Evolutionary conservation across 2,329 filamentous ascomycete genomes (phyloP).

Genomic region (Colletotrichum sojae): DNA sequence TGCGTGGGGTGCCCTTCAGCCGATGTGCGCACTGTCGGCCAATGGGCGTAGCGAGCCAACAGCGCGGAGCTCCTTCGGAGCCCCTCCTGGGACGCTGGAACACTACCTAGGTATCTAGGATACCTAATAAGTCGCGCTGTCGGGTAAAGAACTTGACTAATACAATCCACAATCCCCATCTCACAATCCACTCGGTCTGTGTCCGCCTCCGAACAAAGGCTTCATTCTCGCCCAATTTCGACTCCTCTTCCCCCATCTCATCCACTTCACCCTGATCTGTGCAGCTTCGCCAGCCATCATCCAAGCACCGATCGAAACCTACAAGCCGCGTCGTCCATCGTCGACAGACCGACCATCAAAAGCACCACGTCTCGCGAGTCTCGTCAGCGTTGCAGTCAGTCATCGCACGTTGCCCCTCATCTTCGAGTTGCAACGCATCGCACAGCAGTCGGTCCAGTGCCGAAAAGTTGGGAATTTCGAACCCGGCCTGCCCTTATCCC

Average conservation of each 20-base stretch:
- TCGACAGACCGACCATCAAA: neutral
- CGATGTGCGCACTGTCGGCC: constrained; percentile 24
- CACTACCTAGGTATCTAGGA: no score
- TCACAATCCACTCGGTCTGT: constrained; percentile 25
- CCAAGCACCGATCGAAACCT: constrained; percentile 3
- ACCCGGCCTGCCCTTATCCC: constrained; percentile 15
- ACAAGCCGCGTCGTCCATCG: constrained; percentile 4
- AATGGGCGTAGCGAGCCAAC: constrained; percentile 30
- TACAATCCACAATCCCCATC: constrained; percentile 18
- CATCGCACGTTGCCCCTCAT: constrained; percentile 26
- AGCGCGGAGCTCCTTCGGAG: constrained; percentile 24
- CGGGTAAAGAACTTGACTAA: constrained; percentile 42
- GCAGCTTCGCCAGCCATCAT: constrained; percentile 16
- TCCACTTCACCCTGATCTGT: constrained; percentile 37
- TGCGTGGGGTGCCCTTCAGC: constrained; percentile 32
- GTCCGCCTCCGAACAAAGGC: constrained; percentile 39
- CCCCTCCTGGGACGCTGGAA: constrained; percentile 15
- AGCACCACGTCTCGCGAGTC: constrained; percentile 10
- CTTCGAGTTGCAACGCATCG: no score
- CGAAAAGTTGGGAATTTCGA: constrained; percentile 27
- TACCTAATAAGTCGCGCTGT: constrained; percentile 28
- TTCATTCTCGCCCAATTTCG: constrained; percentile 40
- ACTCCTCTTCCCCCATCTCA: constrained; percentile 39
- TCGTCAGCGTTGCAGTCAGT: constrained; percentile 1
- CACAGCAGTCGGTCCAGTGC: neutral